These are phyloP conservation scores for Termitomyces sp. DNA, from an alignment of 768 basidiomycete species.

Conservation along the genomic window DNA sequence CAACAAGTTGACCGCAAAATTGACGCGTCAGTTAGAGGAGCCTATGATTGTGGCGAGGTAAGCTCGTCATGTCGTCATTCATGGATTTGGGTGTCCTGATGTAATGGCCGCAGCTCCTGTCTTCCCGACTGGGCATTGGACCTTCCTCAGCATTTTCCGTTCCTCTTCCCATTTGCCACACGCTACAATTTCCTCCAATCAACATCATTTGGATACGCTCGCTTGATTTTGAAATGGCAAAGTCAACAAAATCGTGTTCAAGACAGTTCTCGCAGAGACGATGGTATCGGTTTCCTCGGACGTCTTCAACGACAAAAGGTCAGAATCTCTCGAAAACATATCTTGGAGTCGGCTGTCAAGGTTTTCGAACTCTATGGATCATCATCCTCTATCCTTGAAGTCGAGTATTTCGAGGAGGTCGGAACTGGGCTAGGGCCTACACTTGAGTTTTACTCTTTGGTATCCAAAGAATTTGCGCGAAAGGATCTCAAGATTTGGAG, in stretches of 20 bases:
- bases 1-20: slow-evolving; percentile 95
- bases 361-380: slow-evolving; percentile 96
- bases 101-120: slow-evolving; percentile 62
- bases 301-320: slow-evolving; percentile 95
- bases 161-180: slow-evolving; percentile 98
- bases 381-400: slow-evolving; percentile 89
- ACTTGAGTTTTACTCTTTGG: slow-evolving; percentile 97
- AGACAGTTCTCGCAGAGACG: slow-evolving; percentile 79
- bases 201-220: slow-evolving; percentile 95
- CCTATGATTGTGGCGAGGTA: slow-evolving; percentile 99
- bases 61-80: slow-evolving; percentile 14
- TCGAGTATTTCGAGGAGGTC: slow-evolving; percentile 99
- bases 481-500: slow-evolving; percentile 90
- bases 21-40: slow-evolving; percentile 96
- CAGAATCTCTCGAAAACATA: slow-evolving; percentile 90
- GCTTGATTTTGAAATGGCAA: slow-evolving; percentile 93
- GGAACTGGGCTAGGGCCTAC: slow-evolving; percentile 97
- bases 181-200: slow-evolving; percentile 97
- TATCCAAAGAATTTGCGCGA: slow-evolving; percentile 91
- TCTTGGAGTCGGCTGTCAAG: slow-evolving; percentile 94
- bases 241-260: slow-evolving; percentile 79
- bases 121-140: slow-evolving; percentile 97
- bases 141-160: slow-evolving; percentile 94
- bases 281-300: slow-evolving; percentile 89
- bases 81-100: slow-evolving; percentile 2